Conservation (phyloP, 805 yeast species). For the Torulaspora quercuum region DNA sequence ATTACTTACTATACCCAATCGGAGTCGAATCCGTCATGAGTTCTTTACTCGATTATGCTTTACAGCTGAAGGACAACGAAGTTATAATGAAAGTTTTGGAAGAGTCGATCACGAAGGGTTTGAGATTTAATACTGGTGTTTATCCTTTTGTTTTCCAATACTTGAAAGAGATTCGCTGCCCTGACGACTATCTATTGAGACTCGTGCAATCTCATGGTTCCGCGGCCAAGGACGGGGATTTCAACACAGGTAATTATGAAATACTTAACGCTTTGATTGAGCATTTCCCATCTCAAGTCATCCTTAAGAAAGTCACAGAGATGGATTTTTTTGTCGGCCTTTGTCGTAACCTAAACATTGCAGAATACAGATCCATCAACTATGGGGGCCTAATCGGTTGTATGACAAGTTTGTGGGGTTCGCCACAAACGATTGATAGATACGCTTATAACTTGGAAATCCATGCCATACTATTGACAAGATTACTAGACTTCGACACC, state of each 20-base stretch:
- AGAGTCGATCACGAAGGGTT: conserved; percentile 40
- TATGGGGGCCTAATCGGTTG: conserved; percentile 35
- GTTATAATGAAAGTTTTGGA: conserved; percentile 39
- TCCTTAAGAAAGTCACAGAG: conserved; percentile 26
- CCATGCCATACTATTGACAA: conserved; percentile 37
- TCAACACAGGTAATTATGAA: conserved; percentile 25
- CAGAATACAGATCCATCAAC: conserved; percentile 20
- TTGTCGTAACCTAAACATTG: conserved; percentile 23
- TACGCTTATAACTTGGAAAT: conserved; percentile 32
- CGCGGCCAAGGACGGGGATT: conserved; percentile 9
- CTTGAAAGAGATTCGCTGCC: conserved; percentile 31
- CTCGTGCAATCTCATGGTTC: conserved; percentile 38
- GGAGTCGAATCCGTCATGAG: conserved; percentile 27
- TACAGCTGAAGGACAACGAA: conserved; percentile 32
- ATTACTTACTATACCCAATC: conserved; percentile 27
- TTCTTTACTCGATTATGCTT: conserved; percentile 29
- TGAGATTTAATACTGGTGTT: conserved; percentile 31
- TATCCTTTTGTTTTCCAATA: conserved; percentile 38
- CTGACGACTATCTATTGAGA: conserved; percentile 34
- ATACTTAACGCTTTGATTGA: conserved; percentile 32
- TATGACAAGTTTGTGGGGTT: conserved; percentile 32
- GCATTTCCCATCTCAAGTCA: conserved; percentile 24
- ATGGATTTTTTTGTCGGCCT: conserved; percentile 35
- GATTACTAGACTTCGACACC: conserved; percentile 38
- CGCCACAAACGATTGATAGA: conserved; percentile 28